phyloP scores from a whole-genome alignment of 805 yeast species.

The Candida corydali region DNA sequence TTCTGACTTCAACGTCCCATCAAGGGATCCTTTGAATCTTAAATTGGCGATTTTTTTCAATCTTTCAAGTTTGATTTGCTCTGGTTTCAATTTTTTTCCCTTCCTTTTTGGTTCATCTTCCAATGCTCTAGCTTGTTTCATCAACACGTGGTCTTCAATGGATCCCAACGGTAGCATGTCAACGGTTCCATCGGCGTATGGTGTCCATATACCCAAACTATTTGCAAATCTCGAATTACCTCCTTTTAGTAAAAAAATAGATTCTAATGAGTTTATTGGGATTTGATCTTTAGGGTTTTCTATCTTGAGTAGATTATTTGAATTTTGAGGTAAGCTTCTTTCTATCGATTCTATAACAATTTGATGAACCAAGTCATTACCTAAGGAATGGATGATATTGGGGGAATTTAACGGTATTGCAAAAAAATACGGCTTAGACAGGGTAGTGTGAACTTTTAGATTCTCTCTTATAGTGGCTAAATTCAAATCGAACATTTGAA shows the following conservation, averaged over 20 bases:
- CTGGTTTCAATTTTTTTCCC: conserved; percentile 10
- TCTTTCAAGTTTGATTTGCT: conserved; percentile 9
- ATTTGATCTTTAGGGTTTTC: conserved; percentile 33
- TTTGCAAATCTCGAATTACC: conserved; percentile 61
- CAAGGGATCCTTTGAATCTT: conserved; percentile 56
- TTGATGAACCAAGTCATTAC: conserved; percentile 39
- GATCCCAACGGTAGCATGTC: conserved; percentile 62
- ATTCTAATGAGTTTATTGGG: conserved; percentile 43
- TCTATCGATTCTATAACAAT: conserved; percentile 61
- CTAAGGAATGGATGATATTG: conserved; percentile 54
- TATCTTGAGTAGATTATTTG: conserved; percentile 37
- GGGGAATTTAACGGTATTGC: conserved; percentile 69
- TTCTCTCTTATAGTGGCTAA: conserved; percentile 13
- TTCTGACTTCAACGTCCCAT: conserved; percentile 31
- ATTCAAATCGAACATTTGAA: conserved; percentile 61
- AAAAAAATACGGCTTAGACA: conserved; percentile 60
- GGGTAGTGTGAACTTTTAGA: conserved; percentile 39
- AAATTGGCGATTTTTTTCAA: conserved; percentile 46
- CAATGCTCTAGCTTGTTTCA: neutral
- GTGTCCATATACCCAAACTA: conserved; percentile 68
- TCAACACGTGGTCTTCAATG: conserved; percentile 38
- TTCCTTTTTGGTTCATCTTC: conserved; percentile 10
- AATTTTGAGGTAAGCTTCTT: conserved; percentile 44
- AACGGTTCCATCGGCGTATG: conserved; percentile 63
- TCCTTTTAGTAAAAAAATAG: conserved; percentile 58